Evolutionary conservation across 352 stramenopile genomes (phyloP).

Genomic region (Phytophthora sp.): DNA sequence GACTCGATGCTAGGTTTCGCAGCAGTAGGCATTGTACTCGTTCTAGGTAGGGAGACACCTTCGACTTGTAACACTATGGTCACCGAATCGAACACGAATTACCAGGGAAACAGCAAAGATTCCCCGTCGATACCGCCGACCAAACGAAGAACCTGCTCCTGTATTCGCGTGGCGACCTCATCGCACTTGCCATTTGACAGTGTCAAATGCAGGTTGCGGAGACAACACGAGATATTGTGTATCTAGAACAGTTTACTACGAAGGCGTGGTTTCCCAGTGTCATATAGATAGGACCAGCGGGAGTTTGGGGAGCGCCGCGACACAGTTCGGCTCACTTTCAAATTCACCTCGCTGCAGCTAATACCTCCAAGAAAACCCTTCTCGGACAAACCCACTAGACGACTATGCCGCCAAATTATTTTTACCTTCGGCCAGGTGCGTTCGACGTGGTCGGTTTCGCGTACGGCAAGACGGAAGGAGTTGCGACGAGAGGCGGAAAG

Average conservation of each 20-base stretch:
- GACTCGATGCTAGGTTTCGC: conserved; percentile 70
- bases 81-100: conserved; percentile 84
- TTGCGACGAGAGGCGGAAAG: background rate
- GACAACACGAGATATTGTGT: background rate
- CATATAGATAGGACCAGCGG: background rate
- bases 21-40: conserved; percentile 89
- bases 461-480: conserved; percentile 6
- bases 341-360: background rate
- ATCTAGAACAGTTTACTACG: background rate
- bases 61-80: conserved; percentile 93
- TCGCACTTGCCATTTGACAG: too few species aligned
- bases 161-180: conserved; percentile 22
- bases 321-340: conserved; percentile 1
- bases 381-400: background rate
- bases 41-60: conserved; percentile 80
- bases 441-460: conserved; percentile 15
- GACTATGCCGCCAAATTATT: conserved; percentile 2
- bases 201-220: conserved; percentile 15
- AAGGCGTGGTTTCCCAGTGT: conserved; percentile 7
- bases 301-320: background rate
- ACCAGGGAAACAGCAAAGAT: conserved; percentile 45
- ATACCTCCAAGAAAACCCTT: background rate
- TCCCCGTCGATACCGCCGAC: background rate
- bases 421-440: conserved; percentile 1
- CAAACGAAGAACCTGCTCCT: conserved; percentile 11